Conservation (phyloP, 2,329 filamentous ascomycete genomes). For the Xylariaceae sp. region DNA sequence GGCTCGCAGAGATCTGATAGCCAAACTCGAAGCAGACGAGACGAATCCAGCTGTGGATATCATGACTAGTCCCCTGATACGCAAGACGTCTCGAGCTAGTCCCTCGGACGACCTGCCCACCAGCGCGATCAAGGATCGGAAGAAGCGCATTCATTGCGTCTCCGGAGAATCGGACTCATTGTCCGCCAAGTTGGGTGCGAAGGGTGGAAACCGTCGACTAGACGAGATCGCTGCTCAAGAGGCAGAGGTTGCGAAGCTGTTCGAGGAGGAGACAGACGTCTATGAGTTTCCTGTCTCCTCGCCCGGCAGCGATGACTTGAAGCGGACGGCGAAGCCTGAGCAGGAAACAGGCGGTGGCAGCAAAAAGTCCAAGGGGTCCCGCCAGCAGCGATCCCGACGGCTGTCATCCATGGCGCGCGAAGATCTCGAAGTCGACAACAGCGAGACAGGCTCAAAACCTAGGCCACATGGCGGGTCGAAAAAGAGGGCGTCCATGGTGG, state of each 20-base stretch:
- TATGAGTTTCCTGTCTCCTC: conserved; percentile 53
- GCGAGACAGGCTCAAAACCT: conserved; percentile 17
- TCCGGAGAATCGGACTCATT: conserved; percentile 8
- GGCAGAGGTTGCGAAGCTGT: conserved; percentile 23
- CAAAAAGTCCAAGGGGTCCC: conserved; percentile 25
- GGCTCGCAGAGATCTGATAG: conserved; percentile 29
- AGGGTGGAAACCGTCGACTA: conserved; percentile 20
- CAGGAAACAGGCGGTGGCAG: background rate
- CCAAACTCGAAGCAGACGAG: conserved; percentile 8
- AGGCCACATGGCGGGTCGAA: conserved; percentile 18
- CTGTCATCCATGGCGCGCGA: conserved; percentile 35
- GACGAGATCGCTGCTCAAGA: conserved; percentile 26
- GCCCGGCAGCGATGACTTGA: conserved; percentile 25
- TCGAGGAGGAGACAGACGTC: conserved; percentile 35
- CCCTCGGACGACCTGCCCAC: conserved; percentile 26
- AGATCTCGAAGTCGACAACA: conserved; percentile 27
- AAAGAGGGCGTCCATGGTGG: conserved; percentile 41
- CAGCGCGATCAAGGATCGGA: conserved; percentile 34
- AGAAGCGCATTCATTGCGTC: conserved; percentile 30
- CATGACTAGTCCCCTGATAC: conserved; percentile 37
- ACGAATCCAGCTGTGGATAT: conserved; percentile 11
- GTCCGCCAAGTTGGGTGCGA: conserved; percentile 9
- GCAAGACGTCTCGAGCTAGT: conserved; percentile 29
- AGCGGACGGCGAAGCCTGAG: conserved; percentile 8
- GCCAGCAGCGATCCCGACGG: conserved; percentile 32